Evolutionary conservation across 2,329 filamentous ascomycete genomes (phyloP).

Genomic region (Cladophialophora psammophila): DNA sequence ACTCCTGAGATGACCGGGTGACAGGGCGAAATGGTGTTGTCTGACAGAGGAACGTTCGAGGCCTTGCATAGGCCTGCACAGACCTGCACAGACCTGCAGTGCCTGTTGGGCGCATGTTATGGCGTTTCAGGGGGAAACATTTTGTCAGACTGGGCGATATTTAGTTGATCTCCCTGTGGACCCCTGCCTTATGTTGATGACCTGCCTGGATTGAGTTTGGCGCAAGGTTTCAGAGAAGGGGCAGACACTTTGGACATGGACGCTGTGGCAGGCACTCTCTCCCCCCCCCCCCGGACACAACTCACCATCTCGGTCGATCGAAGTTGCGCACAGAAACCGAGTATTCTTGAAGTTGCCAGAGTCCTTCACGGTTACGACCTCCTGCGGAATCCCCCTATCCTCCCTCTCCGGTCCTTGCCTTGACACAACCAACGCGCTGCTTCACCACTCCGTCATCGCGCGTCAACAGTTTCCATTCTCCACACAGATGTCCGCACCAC

Average conservation of each 20-base stretch:
- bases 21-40: background rate
- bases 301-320: background rate
- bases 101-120: background rate
- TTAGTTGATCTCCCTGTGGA: background rate
- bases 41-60: background rate
- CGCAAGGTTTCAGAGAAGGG: conserved; percentile 4
- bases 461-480: conserved; percentile 15
- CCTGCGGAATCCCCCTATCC: background rate
- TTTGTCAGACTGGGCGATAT: background rate
- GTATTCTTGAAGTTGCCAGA: background rate
- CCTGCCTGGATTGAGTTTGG: conserved; percentile 4
- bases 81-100: too few species aligned
- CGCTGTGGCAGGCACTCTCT: background rate
- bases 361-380: background rate
- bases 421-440: conserved; percentile 8
- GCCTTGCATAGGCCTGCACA: too few species aligned
- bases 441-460: conserved; percentile 19
- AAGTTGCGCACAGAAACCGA: background rate
- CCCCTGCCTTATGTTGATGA: conserved; percentile 1
- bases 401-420: background rate
- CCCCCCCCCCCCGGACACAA: background rate
- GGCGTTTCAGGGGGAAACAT: background rate
- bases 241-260: background rate
- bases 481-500: conserved; percentile 34
- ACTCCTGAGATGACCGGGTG: background rate